Evolutionary conservation across 371 early-diverging fungal genomes (phyloP).

Genomic region (Mortierella sp.): DNA sequence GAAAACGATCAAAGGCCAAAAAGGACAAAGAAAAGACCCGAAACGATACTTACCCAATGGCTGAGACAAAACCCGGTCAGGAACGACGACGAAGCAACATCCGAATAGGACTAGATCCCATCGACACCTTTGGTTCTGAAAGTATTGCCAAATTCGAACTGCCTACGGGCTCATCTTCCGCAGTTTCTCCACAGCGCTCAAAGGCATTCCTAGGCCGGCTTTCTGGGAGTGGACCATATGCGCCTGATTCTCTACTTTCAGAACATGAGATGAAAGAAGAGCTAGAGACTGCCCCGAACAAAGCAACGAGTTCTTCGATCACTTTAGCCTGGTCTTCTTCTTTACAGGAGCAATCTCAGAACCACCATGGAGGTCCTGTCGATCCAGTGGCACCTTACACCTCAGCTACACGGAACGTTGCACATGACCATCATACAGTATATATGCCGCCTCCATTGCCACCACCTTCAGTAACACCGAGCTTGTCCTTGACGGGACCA

Average conservation of each 20-base stretch:
- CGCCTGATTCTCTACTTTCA: slow-evolving; percentile 23
- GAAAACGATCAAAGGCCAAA: slow-evolving; percentile 7
- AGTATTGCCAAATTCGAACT: neutral
- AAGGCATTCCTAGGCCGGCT: too few species aligned
- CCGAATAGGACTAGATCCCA: slow-evolving; percentile 44
- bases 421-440: slow-evolving; percentile 6
- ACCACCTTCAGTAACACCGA: slow-evolving; percentile 10
- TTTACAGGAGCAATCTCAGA: too few species aligned
- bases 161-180: neutral
- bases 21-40: slow-evolving; percentile 13
- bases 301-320: slow-evolving; percentile 5
- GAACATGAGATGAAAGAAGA: slow-evolving; percentile 43
- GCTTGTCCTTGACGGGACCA: neutral
- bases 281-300: slow-evolving; percentile 18
- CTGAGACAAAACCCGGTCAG: slow-evolving; percentile 14
- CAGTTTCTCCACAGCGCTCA: too few species aligned
- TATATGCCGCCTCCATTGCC: slow-evolving; percentile 46
- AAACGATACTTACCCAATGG: slow-evolving; percentile 35
- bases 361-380: too few species aligned
- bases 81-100: slow-evolving; percentile 24
- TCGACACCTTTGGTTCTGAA: neutral
- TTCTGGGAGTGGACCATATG: slow-evolving; percentile 9
- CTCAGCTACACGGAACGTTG: too few species aligned
- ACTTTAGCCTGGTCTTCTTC: neutral
- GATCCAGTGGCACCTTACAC: too few species aligned